Percentiles rank a stretch among this genome's conserved stretches.
Evolutionary conservation across 495 filamentous ascomycete genomes (phyloP).

Genomic region (Aspergillus sclerotiicarbonarius): DNA sequence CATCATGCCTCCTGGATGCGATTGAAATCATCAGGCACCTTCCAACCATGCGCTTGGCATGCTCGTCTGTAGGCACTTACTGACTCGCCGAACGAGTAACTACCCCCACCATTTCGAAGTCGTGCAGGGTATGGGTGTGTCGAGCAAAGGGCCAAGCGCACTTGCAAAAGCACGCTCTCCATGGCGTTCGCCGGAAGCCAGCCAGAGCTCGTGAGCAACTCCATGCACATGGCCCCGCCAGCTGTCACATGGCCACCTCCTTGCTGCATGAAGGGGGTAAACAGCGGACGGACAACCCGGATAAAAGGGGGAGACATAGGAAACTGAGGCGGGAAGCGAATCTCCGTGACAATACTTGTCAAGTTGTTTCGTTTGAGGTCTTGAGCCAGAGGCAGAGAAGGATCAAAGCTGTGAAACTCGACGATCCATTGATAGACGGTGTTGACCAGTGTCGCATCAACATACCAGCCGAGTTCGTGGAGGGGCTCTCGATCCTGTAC

Average conservation of each 20-base stretch:
- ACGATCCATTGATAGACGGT: constrained; percentile 95
- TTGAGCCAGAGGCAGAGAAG: constrained; percentile 61
- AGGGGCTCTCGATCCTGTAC: constrained; percentile 61
- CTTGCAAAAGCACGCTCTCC: constrained; percentile 79
- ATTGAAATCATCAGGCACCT: constrained; percentile 30
- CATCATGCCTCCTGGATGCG: constrained; percentile 10
- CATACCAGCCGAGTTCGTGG: constrained; percentile 82
- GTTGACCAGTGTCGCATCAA: constrained; percentile 55
- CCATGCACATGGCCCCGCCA: constrained; percentile 92
- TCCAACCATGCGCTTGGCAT: constrained; percentile 61
- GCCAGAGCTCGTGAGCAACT: constrained; percentile 79
- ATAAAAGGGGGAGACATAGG: constrained; percentile 83
- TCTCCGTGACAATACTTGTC: constrained; percentile 72
- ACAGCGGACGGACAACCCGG: constrained; percentile 78
- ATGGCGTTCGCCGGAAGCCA: constrained; percentile 73
- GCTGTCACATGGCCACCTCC: constrained; percentile 87
- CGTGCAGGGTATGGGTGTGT: constrained; percentile 71
- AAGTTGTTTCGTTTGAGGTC: constrained; percentile 66
- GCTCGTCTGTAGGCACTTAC: constrained; percentile 70
- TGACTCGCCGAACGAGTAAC: constrained; percentile 70
- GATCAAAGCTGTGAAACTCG: constrained; percentile 81
- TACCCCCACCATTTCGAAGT: constrained; percentile 47
- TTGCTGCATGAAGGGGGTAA: constrained; percentile 64
- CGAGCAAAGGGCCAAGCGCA: constrained; percentile 71
- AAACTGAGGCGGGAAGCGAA: constrained; percentile 72